Conservation (phyloP, 2,329 filamentous ascomycete genomes). For the Botrytis paeoniae region DNA sequence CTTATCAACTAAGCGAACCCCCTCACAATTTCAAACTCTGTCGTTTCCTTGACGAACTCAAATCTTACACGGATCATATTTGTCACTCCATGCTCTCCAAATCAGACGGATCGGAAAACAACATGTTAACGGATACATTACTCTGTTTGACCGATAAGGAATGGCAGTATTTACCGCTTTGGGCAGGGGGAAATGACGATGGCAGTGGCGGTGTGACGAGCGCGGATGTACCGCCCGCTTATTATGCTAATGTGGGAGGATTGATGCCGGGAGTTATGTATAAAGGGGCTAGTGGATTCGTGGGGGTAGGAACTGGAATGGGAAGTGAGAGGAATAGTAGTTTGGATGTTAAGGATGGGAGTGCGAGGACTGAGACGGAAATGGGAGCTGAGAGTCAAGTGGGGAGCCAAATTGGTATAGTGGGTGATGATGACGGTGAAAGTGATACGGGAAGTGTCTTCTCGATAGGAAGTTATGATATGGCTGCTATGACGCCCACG, state of each 20-base stretch:
- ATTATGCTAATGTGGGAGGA: background rate
- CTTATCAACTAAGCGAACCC: background rate
- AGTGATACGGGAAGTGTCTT: background rate
- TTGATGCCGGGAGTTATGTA: slow-evolving; percentile 5
- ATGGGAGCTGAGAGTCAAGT: background rate
- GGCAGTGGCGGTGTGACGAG: slow-evolving; percentile 49
- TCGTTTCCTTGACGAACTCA: slow-evolving; percentile 21
- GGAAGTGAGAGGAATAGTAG: slow-evolving; percentile 6
- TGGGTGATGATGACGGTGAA: background rate
- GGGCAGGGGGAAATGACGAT: slow-evolving; percentile 58
- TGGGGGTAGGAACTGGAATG: background rate
- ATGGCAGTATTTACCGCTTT: slow-evolving; percentile 61
- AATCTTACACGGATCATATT: background rate
- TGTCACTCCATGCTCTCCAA: slow-evolving; percentile 19
- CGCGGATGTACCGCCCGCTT: slow-evolving; percentile 37
- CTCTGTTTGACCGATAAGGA: slow-evolving; percentile 55
- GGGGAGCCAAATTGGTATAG: background rate
- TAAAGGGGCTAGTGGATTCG: slow-evolving; percentile 6
- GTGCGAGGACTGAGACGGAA: background rate
- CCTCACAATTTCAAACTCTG: slow-evolving; percentile 22
- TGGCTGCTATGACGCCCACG: slow-evolving; percentile 3
- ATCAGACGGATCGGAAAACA: slow-evolving; percentile 11
- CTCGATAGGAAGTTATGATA: slow-evolving; percentile 11
- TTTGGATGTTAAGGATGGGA: slow-evolving; percentile 6
- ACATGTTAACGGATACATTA: slow-evolving; percentile 42